A percentile compares a stretch with the other conserved stretches of the same genome.
Evolutionary conservation across 2,329 filamentous ascomycete genomes (phyloP).

Genomic region (Xylaria sp.): DNA sequence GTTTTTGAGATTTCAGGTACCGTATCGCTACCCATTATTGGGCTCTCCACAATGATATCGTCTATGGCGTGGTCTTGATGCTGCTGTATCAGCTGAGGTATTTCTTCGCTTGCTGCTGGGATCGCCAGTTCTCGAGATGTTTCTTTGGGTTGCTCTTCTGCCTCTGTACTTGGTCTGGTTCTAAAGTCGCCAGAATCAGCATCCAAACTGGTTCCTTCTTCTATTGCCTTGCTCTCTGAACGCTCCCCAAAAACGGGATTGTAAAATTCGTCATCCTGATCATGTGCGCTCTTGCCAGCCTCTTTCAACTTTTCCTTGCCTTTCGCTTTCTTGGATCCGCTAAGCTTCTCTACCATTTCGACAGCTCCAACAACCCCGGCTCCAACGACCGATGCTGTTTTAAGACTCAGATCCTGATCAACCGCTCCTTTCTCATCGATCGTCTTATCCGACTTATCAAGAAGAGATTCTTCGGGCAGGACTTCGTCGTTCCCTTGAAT

Average conservation of each 20-base stretch:
- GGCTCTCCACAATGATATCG: conserved; percentile 53
- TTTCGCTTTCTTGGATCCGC: conserved; percentile 51
- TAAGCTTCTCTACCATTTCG: conserved; percentile 52
- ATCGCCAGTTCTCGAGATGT: conserved; percentile 1
- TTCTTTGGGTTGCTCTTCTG: conserved; percentile 27
- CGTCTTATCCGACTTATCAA: conserved; percentile 30
- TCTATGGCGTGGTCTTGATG: conserved; percentile 35
- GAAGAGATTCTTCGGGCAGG: conserved; percentile 8
- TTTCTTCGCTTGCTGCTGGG: conserved; percentile 11
- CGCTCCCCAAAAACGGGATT: conserved; percentile 59
- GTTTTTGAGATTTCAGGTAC: conserved; percentile 36
- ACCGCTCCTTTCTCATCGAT: conserved; percentile 28
- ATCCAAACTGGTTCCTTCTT: conserved; percentile 45
- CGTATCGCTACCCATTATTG: conserved; percentile 50
- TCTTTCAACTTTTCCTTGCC: conserved; percentile 53
- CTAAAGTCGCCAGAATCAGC: conserved; percentile 41
- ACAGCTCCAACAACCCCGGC: conserved; percentile 50
- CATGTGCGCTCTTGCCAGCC: conserved; percentile 54
- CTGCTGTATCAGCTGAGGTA: not conserved
- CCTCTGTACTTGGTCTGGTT: conserved; percentile 37
- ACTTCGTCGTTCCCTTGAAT: conserved; percentile 37
- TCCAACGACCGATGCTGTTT: conserved; percentile 35
- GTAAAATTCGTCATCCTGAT: conserved; percentile 59
- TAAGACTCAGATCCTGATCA: conserved; percentile 39
- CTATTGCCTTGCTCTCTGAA: conserved; percentile 53